Evolutionary conservation across 768 basidiomycete genomes (phyloP), one percentile per base, ranked within the genome.

Genomic region (Lentinula guzmanii): DNA sequence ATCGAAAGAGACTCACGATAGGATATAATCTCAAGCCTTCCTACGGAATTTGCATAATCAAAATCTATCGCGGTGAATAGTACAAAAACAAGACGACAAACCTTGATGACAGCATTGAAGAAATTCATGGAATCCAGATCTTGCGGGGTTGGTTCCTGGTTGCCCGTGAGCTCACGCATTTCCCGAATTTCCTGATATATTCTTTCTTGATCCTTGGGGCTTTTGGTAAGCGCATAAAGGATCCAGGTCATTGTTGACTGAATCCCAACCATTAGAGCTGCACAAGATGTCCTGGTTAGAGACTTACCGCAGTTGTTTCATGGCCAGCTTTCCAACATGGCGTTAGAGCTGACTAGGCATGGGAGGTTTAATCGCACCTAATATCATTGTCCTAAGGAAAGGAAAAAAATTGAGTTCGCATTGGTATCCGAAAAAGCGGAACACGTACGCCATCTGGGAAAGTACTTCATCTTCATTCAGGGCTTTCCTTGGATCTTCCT

Each of bases 161-260:
- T 33, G 24, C 64, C 61, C 1, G 62, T 63, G 13, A 63, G 64
- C 34, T 66, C 61, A 15, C 56, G 60, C 54, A 53, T 37, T 51
- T 57, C 54, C 71, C 70, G 46, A 42, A 88, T 79, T 73, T 92
- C 91, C 0, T 72, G 68, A 16, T 90, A 82, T 39, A 93, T 79
- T 60, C 76, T 77, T 1, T 71, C 74, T 71, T 93, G 90, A 7
- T 84, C 70, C 6, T 82, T 75, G 0, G 82, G 83, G 63, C 85
- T 74, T 41, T 76, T 79, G 6, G 86, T 79, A 34, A 93, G 77
- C 62, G 86, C 83, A 57, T 86, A 76, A 9, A 91, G 71, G 5
- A 80, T 76, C 85, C 86, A 91, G 56, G 76, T 76, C 48, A 86
- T 63, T 0, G 81, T 77, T 62, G 79, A 83, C 42, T 43, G 15